phyloP scores from a whole-genome alignment of 2,329 filamentous ascomycete species.

The Colletotrichum tanaceti region DNA sequence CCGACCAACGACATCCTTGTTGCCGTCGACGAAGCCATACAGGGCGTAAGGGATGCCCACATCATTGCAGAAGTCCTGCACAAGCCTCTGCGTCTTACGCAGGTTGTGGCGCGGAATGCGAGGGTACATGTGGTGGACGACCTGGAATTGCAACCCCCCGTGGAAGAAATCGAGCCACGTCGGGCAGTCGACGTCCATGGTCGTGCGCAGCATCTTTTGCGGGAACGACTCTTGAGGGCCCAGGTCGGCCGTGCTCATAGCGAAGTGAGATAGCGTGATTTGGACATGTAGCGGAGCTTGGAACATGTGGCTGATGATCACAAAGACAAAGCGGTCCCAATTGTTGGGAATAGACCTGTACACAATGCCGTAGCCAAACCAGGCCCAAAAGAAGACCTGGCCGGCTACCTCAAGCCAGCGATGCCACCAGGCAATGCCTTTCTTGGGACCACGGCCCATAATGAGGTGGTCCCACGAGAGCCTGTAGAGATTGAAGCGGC shows the following conservation, averaged over 20 bases:
- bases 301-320: slow-evolving; percentile 83
- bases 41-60: slow-evolving; percentile 86
- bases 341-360: slow-evolving; percentile 78
- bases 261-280: slow-evolving; percentile 92
- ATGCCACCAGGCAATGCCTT: slow-evolving; percentile 85
- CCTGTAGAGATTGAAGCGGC: slow-evolving; percentile 87
- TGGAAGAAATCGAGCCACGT: slow-evolving; percentile 91
- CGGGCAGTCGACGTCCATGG: slow-evolving; percentile 93
- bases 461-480: slow-evolving; percentile 84
- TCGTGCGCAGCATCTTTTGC: slow-evolving; percentile 90
- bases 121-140: slow-evolving; percentile 87
- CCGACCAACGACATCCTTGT: slow-evolving; percentile 80
- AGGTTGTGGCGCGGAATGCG: slow-evolving; percentile 88
- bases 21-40: slow-evolving; percentile 86
- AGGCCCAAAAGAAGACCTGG: slow-evolving; percentile 84
- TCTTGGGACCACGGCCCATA: slow-evolving; percentile 74
- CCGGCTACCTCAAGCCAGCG: slow-evolving; percentile 82
- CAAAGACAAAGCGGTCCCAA: slow-evolving; percentile 76
- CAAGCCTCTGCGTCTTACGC: slow-evolving; percentile 77
- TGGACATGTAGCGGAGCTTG: slow-evolving; percentile 88
- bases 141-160: slow-evolving; percentile 89
- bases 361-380: slow-evolving; percentile 86
- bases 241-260: slow-evolving; percentile 90
- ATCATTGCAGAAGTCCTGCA: slow-evolving; percentile 84
- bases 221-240: slow-evolving; percentile 88